Evolutionary conservation across 208 protist species (phyloP), one percentile per base, ranked within the genome.

Genomic region (Trypanosoma melophagium): DNA sequence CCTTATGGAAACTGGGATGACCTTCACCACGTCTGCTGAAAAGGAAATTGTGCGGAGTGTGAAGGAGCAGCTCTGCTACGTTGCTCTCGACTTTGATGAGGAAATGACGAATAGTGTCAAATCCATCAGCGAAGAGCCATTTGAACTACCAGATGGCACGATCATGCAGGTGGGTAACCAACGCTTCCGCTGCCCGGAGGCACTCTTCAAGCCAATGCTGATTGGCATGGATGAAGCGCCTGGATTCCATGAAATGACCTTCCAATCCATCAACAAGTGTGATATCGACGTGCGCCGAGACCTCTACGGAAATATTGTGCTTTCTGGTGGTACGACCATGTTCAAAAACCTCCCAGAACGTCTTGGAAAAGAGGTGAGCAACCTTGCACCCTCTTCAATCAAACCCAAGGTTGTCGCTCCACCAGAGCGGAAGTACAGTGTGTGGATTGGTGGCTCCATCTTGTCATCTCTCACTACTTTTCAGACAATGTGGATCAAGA

Each of bases 361-460:
- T 74, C 90, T 99, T 60, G 74, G 92, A 47, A 99, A 98, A 79
- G 96, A 99, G 76, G 81, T 99, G 51, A 87, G 81, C 52, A 91
- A 92, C 58, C 85, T 99, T 42, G 96, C 96, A 8, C 96, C 96
- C 16, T 92, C 93, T 3, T 96, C 93, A n/a, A 98, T 98, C 71
- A 98, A 98, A 80, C 96, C 98, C 55, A 98, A 98, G 81, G 94
- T 99, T 44, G 87, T 98, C 50, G 96, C 97, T 22, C 95, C 96
- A 56, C 94, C 94, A 38, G 98, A 99, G 67, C 76, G 97, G 47
- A 97, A 98, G 72, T 98, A 98, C 89, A 96, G 84, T 64, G 97
- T 98, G 28, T 99, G 97, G 97, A 98, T 99, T 59, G 98, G 99
- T 57, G 99, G 98, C 58, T 99, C 97, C 28, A 99, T 99, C 68